phyloP scores from a whole-genome alignment of 192 early-diverging fungal species.

The Lobosporangium transversale region DNA sequence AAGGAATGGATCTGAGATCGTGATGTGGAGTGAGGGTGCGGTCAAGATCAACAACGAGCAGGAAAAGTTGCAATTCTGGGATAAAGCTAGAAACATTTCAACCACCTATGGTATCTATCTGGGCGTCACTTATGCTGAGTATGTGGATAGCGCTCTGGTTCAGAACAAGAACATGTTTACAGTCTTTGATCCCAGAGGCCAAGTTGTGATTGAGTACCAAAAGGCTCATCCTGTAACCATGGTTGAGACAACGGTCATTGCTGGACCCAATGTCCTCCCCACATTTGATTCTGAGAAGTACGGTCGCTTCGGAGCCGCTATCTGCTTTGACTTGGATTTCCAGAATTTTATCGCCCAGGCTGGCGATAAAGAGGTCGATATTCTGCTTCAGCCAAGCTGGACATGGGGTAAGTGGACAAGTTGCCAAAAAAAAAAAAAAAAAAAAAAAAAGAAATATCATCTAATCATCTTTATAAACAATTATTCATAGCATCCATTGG shows the following conservation, averaged over 20 bases:
- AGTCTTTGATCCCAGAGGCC: constrained; percentile 38
- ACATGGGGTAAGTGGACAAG: constrained; percentile 50
- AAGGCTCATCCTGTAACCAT: constrained; percentile 58
- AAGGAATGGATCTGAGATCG: constrained; percentile 33
- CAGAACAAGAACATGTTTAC: constrained; percentile 54
- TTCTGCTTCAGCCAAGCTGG: constrained; percentile 59
- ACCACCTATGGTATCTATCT: constrained; percentile 31
- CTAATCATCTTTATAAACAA: neutral
- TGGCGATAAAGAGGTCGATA: constrained; percentile 51
- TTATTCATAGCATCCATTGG: constrained; percentile 50
- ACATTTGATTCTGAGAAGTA: constrained; percentile 44
- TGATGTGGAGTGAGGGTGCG: constrained; percentile 46
- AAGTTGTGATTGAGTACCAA: constrained; percentile 52
- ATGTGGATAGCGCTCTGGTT: neutral
- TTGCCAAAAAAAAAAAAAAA: neutral
- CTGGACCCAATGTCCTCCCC: constrained; percentile 50
- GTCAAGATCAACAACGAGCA: neutral
- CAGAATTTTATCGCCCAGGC: constrained; percentile 54
- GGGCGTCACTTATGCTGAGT: constrained; percentile 40
- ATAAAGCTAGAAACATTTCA: constrained; percentile 27
- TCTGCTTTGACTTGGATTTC: constrained; percentile 63
- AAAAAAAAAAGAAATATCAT: neutral
- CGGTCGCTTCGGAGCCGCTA: constrained; percentile 52
- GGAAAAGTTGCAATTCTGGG: neutral
- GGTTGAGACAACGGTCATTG: constrained; percentile 41